A percentile compares a stretch with the other conserved stretches of the same genome.
Conservation (phyloP, 495 filamentous ascomycete genomes). For the Penicillium egyptiacum region DNA sequence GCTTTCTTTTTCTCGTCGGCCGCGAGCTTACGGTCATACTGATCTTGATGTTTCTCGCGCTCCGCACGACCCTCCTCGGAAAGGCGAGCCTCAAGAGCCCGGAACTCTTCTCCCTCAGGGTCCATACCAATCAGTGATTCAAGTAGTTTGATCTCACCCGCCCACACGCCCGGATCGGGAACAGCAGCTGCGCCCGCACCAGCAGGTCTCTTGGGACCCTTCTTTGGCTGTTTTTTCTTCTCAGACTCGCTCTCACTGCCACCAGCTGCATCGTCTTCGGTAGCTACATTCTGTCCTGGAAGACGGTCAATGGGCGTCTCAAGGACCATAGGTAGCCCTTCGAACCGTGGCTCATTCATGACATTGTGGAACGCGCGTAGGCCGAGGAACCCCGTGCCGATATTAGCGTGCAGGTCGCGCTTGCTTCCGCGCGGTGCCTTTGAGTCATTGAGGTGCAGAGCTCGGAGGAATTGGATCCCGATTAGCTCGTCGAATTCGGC, state of each 20-base stretch:
- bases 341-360: slow-evolving; percentile 77
- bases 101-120: slow-evolving; percentile 66
- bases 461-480: slow-evolving; percentile 74
- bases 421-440: slow-evolving; percentile 79
- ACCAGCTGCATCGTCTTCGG: slow-evolving; percentile 15
- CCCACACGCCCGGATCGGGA: slow-evolving; percentile 77
- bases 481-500: slow-evolving; percentile 75
- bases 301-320: slow-evolving; percentile 87
- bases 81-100: slow-evolving; percentile 59
- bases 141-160: slow-evolving; percentile 82
- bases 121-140: slow-evolving; percentile 86
- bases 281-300: slow-evolving; percentile 3
- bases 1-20: slow-evolving; percentile 57
- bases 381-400: slow-evolving; percentile 89
- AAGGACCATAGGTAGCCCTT: slow-evolving; percentile 83
- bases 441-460: slow-evolving; percentile 90
- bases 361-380: slow-evolving; percentile 87
- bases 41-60: slow-evolving; percentile 70
- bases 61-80: slow-evolving; percentile 67
- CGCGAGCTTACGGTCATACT: slow-evolving; percentile 68
- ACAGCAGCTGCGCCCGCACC: slow-evolving; percentile 34
- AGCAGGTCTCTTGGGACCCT: slow-evolving; percentile 27
- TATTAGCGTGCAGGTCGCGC: slow-evolving; percentile 89
- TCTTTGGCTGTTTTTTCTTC: slow-evolving; percentile 28
- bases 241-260: slow-evolving; percentile 25